These are phyloP conservation scores for Penicillium argentinense DNA, from an alignment of 495 filamentous ascomycete genomes.

Conservation along the genomic window DNA sequence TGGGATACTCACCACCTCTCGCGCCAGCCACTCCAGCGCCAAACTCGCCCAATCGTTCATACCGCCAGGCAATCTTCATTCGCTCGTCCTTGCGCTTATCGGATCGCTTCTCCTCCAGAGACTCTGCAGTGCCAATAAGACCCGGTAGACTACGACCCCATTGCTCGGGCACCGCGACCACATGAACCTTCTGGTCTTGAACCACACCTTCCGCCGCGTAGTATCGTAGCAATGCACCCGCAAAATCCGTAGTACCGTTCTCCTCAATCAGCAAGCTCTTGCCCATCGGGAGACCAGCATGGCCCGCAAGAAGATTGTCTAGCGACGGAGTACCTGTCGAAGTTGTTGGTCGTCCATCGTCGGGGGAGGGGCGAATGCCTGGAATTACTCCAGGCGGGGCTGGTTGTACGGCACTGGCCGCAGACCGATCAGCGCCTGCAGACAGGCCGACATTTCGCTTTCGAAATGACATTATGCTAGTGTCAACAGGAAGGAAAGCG, in stretches of 20 bases:
- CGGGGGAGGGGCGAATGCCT: slow-evolving; percentile 82
- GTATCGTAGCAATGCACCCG: slow-evolving; percentile 77
- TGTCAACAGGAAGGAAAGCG: background rate
- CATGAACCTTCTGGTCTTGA: slow-evolving; percentile 86
- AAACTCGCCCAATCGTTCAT: slow-evolving; percentile 78
- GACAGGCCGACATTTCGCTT: slow-evolving; percentile 79
- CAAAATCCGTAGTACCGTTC: slow-evolving; percentile 92
- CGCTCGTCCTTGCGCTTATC: slow-evolving; percentile 56
- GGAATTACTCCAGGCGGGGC: slow-evolving; percentile 47
- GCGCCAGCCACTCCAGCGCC: slow-evolving; percentile 50
- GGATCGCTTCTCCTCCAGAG: slow-evolving; percentile 40
- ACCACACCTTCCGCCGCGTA: slow-evolving; percentile 93
- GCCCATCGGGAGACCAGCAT: slow-evolving; percentile 84
- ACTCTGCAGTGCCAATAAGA: slow-evolving; percentile 53
- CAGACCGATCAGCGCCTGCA: slow-evolving; percentile 33
- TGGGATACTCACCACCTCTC: slow-evolving; percentile 46
- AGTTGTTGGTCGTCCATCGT: slow-evolving; percentile 84
- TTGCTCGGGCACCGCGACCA: slow-evolving; percentile 72
- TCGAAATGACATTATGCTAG: slow-evolving; percentile 74
- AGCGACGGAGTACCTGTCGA: slow-evolving; percentile 87
- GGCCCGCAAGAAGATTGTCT: slow-evolving; percentile 81
- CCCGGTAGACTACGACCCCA: slow-evolving; percentile 87
- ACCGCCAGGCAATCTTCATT: slow-evolving; percentile 99
- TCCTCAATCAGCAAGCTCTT: slow-evolving; percentile 84
- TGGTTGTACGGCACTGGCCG: slow-evolving; percentile 34